Base-by-base conservation (phyloP, 257 asterid species). In the Striga asiatica region DNA sequence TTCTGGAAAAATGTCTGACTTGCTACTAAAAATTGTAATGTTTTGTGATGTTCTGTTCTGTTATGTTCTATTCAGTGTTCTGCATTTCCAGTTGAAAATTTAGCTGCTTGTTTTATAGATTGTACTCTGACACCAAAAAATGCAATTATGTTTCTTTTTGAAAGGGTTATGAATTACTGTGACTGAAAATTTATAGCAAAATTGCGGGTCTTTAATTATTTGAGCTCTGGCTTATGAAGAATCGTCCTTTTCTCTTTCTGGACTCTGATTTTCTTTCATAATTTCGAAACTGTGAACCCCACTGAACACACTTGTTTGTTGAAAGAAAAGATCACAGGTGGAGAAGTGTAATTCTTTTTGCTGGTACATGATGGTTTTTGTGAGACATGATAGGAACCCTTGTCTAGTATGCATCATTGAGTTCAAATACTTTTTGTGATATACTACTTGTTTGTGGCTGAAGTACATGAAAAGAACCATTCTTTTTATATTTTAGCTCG, bases 401-500 rank as follows among this genome's bases (percentile, higher is more conserved):
- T 8, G 1, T 14, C 25, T 22, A 16, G 21, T 38, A 43, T 18
- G 10, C 9, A 23, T 25, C 13, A 20, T 50, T 45, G 8, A 17
- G 51, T 14, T 47, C 23, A 11, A 16, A 10, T 50, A 22, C 23
- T 11, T 37, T 8, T 6, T 8, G n/a, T n/a, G n/a, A n/a, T n/a
- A n/a, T n/a, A n/a, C 19, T 43, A 6, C n/a, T 47, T 27, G 1
- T 21, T 12, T 38, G 12, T 22, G 32, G 32, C 14, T 24, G 29
- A 20, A 20, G 32, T 38, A 31, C 67, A 49, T 25, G 47, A 4
- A 69, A 77, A 16, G 76, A 75, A 65, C 72, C 37, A 8, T 45
- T 68, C 6, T 61, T 34, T 77, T 81, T 48, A 66, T 79, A 22
- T 39, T 6, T 31, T 38, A 46, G 60, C 25, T 48, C 25, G 47